Base-by-base conservation (phyloP, 1,284 basidiomycete species). In the Moesziomyces sp. region DNA sequence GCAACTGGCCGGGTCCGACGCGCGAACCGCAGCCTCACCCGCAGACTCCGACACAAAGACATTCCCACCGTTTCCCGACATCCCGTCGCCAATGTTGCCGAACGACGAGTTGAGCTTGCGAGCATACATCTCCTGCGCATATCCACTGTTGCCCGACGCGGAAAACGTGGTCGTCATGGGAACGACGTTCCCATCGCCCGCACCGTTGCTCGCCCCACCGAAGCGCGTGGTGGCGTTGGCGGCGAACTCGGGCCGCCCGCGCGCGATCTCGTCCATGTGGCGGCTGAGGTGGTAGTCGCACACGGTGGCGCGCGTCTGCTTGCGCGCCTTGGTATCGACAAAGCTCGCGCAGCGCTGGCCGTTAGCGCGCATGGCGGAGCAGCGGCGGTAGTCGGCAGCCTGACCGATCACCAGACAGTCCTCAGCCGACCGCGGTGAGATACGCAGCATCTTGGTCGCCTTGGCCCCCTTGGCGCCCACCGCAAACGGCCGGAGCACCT, bases 261-360 rank as follows among this genome's bases (percentile, higher is more conserved):
- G 89, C 14, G 92, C 87, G 18, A 88, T 87, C 35, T 89, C 86
- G 84, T 93, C 88, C n/a, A 97, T 89, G 0, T 93, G 92, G 19
- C 88, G 86, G 69, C 92, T 90, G 28, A 96, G 85, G 85, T 97
- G 95, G 84, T 89, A 97, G 50, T 97, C 93, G 85, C 95, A 98
- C 9, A 92, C 58, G 16, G 55, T 56, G 0, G 53, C 57, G 1
- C 51, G 26, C 3, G 61, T 57, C 56, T 67, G 68, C 54, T 58
- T 65, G 18, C 64, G 49, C 34, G 53, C 52, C n/a, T 65, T 69
- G 44, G 52, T 23, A 19, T 78, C 75, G 9, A 82, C 79, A 68
- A 76, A 98, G 47, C 89, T 88, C 11, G 89, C 89, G 79, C 96
- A 98, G 1, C 87, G 81, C 54, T 90, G 90, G 1, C 94, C 94